Conservation (phyloP, 306 rosid species). For the Mimosa bimucronata region DNA sequence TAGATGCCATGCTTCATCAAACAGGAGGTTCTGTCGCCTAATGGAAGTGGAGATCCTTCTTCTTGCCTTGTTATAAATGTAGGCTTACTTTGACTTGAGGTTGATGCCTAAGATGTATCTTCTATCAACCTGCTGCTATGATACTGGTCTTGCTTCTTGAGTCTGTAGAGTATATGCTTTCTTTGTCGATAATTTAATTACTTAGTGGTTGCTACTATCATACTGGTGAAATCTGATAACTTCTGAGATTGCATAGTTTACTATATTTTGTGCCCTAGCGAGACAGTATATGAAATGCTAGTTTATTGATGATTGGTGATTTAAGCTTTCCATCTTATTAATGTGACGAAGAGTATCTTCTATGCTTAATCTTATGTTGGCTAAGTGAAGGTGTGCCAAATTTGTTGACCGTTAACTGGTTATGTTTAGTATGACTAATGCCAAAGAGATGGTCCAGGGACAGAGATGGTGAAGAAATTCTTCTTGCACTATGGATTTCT, state of each 20-base stretch:
- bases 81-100: conserved; percentile 39
- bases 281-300: not conserved
- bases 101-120: conserved; percentile 33
- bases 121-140: conserved; percentile 5
- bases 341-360: not conserved
- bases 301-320: not conserved
- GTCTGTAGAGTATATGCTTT: conserved; percentile 29
- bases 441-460: not conserved
- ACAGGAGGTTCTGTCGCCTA: conserved; percentile 66
- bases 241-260: not conserved
- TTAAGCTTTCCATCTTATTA: not conserved
- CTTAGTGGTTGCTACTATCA: conserved; percentile 30
- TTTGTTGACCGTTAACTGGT: not conserved
- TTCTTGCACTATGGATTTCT: not conserved
- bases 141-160: conserved; percentile 33
- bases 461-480: not conserved
- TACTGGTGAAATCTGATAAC: conserved; percentile 18
- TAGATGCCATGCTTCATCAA: conserved; percentile 88
- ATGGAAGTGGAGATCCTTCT: conserved; percentile 8
- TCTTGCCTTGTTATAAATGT: conserved; percentile 25
- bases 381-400: not conserved
- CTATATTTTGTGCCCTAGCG: not conserved
- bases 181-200: conserved; percentile 43
- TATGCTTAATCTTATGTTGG: not conserved
- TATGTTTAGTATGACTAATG: not conserved